Conservation (phyloP, 495 filamentous ascomycete species). For the Neurospora sp. region DNA sequence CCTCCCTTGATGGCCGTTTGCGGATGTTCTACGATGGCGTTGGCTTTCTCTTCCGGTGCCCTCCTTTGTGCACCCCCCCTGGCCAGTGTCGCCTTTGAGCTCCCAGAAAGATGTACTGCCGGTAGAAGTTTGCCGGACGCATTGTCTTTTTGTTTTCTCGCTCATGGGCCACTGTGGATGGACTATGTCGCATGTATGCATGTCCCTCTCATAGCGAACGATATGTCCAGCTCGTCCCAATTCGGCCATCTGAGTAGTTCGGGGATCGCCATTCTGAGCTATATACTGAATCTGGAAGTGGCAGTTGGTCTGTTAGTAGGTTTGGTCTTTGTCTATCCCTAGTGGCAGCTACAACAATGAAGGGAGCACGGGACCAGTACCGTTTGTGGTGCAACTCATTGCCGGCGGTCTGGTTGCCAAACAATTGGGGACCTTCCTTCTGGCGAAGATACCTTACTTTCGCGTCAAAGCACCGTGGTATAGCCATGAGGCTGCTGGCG, state of each 20-base stretch:
- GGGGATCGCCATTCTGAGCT: background rate
- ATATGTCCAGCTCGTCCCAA: background rate
- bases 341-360: background rate
- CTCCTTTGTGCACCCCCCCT: background rate
- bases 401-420: background rate
- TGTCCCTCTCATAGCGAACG: background rate
- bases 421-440: background rate
- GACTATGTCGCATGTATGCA: background rate
- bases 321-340: background rate
- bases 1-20: background rate
- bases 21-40: background rate
- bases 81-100: background rate
- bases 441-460: background rate
- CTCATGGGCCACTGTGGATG: background rate
- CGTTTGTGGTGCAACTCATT: background rate
- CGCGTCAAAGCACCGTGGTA: background rate
- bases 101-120: background rate
- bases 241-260: background rate
- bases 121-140: background rate
- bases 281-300: background rate
- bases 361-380: background rate
- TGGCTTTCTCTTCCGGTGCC: background rate
- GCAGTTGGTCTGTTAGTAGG: background rate
- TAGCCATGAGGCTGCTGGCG: background rate
- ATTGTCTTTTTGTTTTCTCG: background rate